phyloP scores from a whole-genome alignment of 768 basidiomycete species.

The Panaeolus papilionaceus region DNA sequence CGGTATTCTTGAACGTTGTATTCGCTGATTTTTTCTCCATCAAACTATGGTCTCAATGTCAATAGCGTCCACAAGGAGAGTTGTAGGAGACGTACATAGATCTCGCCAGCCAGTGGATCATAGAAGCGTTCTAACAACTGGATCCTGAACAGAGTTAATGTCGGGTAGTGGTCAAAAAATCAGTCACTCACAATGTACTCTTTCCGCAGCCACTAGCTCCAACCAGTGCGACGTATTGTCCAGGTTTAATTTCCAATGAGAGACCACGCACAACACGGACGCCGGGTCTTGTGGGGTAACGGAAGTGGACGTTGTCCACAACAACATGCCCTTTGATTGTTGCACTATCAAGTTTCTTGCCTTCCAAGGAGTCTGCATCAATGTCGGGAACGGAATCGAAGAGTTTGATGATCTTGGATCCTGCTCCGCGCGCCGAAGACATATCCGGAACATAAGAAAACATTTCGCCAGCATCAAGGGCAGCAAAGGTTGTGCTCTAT shows the following conservation, averaged over 20 bases:
- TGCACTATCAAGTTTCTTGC: slow-evolving; percentile 53
- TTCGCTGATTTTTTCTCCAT: slow-evolving; percentile 75
- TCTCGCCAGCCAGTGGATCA: slow-evolving; percentile 74
- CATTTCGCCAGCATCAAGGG: slow-evolving; percentile 88
- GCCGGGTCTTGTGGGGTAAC: slow-evolving; percentile 87
- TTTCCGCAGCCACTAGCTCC: slow-evolving; percentile 85
- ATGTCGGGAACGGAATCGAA: slow-evolving; percentile 80
- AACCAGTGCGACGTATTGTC: slow-evolving; percentile 84
- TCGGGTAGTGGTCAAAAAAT: background rate
- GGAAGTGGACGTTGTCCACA: slow-evolving; percentile 85
- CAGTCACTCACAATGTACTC: slow-evolving; percentile 50
- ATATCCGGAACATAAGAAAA: slow-evolving; percentile 90
- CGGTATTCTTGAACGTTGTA: slow-evolving; percentile 89
- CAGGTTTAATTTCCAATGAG: slow-evolving; percentile 74
- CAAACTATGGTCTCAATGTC: slow-evolving; percentile 50
- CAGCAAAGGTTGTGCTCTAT: slow-evolving; percentile 75
- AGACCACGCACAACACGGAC: slow-evolving; percentile 85
- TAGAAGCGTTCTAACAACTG: slow-evolving; percentile 90
- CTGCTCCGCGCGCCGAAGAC: slow-evolving; percentile 83
- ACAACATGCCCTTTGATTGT: slow-evolving; percentile 66
- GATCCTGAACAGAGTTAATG: slow-evolving; percentile 46
- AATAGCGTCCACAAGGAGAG: background rate
- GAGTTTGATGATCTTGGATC: slow-evolving; percentile 74
- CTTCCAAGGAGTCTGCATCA: slow-evolving; percentile 76
- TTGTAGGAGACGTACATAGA: slow-evolving; percentile 53